A percentile compares a stretch with the other conserved stretches of the same genome.
phyloP scores from a whole-genome alignment of 768 basidiomycete species.

The Aureoboletus auriporus region DNA sequence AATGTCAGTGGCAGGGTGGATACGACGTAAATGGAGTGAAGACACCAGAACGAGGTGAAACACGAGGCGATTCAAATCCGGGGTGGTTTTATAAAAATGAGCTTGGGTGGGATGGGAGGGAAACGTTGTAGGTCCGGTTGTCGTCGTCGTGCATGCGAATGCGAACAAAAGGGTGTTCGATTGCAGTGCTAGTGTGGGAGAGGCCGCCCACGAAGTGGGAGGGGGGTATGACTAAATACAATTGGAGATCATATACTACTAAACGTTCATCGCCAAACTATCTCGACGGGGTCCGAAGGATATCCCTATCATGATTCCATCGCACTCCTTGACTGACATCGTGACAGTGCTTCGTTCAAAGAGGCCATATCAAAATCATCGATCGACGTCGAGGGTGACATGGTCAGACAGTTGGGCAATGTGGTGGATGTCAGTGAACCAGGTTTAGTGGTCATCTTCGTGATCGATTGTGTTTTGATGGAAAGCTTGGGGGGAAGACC shows the following conservation, averaged over 20 bases:
- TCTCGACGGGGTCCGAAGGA: neutral
- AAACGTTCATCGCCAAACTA: conserved; percentile 5
- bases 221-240: conserved; percentile 4
- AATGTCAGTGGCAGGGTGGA: conserved; percentile 4
- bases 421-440: conserved; percentile 10
- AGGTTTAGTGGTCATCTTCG: conserved; percentile 4
- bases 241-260: conserved; percentile 3
- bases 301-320: conserved; percentile 5
- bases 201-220: conserved; percentile 1
- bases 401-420: neutral
- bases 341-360: conserved; percentile 24
- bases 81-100: neutral
- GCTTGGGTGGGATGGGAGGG: conserved; percentile 1
- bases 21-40: neutral
- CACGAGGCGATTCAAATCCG: conserved; percentile 16
- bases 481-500: conserved; percentile 7
- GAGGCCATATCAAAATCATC: conserved; percentile 23
- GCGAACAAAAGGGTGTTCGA: neutral
- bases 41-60: conserved; percentile 16
- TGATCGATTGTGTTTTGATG: conserved; percentile 11
- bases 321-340: conserved; percentile 18
- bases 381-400: conserved; percentile 3
- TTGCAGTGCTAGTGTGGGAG: conserved; percentile 2
- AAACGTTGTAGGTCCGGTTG: neutral
- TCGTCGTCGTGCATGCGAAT: neutral